Percentiles rank a stretch among this genome's conserved stretches.
phyloP scores from a whole-genome alignment of 169 alveolate genomes.

The Cryptosporidium parvum region DNA sequence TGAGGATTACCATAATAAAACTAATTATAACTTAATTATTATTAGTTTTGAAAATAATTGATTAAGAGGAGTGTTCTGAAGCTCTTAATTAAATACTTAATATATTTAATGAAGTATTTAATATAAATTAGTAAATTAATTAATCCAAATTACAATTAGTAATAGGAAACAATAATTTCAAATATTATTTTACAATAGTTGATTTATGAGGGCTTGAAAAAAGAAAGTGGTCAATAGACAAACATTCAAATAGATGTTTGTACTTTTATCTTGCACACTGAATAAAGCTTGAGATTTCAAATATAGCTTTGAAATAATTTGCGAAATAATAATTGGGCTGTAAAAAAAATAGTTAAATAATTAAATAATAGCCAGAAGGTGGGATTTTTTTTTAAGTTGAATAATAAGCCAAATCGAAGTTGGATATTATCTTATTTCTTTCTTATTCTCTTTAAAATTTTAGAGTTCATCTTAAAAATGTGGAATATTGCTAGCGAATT shows the following conservation, averaged over 20 bases:
- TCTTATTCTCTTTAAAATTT: not conserved
- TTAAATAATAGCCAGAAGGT: not conserved
- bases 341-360: not conserved
- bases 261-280: not conserved
- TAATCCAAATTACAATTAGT: not conserved
- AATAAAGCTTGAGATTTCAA: not conserved
- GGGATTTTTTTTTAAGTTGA: not conserved
- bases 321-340: not conserved
- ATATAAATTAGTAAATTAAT: not conserved
- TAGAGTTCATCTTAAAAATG: not conserved
- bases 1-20: not conserved
- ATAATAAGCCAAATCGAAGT: not conserved
- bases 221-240: not conserved
- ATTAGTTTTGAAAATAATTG: not conserved
- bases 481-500: conserved; percentile 69
- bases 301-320: not conserved
- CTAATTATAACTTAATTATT: not conserved
- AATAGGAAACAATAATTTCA: not conserved
- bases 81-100: not conserved
- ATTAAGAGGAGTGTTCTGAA: not conserved
- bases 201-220: not conserved
- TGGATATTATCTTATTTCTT: not conserved
- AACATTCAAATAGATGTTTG: not conserved
- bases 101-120: not conserved
- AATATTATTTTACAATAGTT: not conserved